Evolutionary conservation across 2,329 filamentous ascomycete genomes (phyloP).

Genomic region (Thelonectria blattea): DNA sequence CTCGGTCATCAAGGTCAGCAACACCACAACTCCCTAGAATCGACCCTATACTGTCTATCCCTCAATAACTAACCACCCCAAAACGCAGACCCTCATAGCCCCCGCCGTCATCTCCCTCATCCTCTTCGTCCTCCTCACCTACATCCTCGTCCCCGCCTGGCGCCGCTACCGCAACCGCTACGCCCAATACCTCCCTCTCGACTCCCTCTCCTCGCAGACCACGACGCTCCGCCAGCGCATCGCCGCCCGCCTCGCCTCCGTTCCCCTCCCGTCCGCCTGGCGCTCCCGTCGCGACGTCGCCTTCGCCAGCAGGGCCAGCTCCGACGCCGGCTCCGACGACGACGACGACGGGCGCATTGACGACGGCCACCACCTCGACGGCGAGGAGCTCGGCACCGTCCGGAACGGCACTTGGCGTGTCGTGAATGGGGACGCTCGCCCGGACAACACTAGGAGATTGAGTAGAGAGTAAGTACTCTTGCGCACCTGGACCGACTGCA

Average conservation of each 20-base stretch:
- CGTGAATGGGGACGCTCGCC: slow-evolving; percentile 45
- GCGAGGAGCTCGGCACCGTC: slow-evolving; percentile 71
- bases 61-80: slow-evolving; percentile 26
- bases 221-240: slow-evolving; percentile 60
- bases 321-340: slow-evolving; percentile 58
- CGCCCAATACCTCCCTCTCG: slow-evolving; percentile 74
- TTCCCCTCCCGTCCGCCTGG: slow-evolving; percentile 54
- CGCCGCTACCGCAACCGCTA: slow-evolving; percentile 73
- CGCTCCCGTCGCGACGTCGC: slow-evolving; percentile 51
- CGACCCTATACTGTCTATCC: too few species aligned
- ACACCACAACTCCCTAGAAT: slow-evolving; percentile 18
- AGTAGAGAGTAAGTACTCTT: slow-evolving; percentile 69
- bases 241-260: slow-evolving; percentile 38
- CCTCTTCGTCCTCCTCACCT: slow-evolving; percentile 70
- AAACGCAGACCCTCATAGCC: slow-evolving; percentile 67
- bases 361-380: slow-evolving; percentile 54
- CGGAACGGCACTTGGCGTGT: slow-evolving; percentile 54
- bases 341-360: slow-evolving; percentile 52
- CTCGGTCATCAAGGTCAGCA: slow-evolving; percentile 45
- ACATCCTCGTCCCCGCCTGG: slow-evolving; percentile 71
- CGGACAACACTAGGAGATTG: slow-evolving; percentile 64
- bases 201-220: slow-evolving; percentile 65
- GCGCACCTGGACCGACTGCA: background rate
- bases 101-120: slow-evolving; percentile 74
- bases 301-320: slow-evolving; percentile 47